These are phyloP conservation scores for Balamuthia mandrillaris DNA, from an alignment of 208 protist genomes.

Conservation along the genomic window DNA sequence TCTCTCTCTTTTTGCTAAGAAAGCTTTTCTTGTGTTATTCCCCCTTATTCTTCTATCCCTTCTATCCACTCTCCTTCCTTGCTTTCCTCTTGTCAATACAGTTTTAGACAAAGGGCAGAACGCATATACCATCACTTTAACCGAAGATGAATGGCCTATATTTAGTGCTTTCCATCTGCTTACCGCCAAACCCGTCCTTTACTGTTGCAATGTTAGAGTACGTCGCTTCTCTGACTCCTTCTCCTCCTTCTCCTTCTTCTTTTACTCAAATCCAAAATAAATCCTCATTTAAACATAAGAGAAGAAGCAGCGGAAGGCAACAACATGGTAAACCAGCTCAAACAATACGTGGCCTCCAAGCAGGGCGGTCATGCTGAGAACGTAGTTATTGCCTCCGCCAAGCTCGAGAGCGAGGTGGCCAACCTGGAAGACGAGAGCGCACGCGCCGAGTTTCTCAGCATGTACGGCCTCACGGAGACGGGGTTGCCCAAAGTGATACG, in stretches of 20 bases:
- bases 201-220: constrained; percentile 12
- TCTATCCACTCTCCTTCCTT: too few relatives aligned
- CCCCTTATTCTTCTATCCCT: too few relatives aligned
- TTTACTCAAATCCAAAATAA: not conserved
- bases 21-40: too few relatives aligned
- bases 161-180: not conserved
- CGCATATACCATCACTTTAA: not conserved
- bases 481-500: not conserved
- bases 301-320: not conserved
- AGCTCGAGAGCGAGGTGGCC: not conserved
- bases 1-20: not conserved
- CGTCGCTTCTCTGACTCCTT: not conserved
- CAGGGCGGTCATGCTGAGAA: not conserved
- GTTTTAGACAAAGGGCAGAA: not conserved
- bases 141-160: not conserved
- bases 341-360: not conserved
- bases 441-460: not conserved
- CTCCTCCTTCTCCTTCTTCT: not conserved
- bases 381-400: not conserved
- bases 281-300: too few relatives aligned
- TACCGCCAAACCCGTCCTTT: not conserved
- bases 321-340: not conserved
- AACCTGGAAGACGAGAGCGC: not conserved
- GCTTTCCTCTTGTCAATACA: too few relatives aligned
- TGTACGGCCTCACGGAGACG: not conserved